A percentile compares a stretch with the other conserved stretches of the same genome.
Conservation (phyloP, 108 stramenopile genomes). For the Nitzschia inconspicua region DNA sequence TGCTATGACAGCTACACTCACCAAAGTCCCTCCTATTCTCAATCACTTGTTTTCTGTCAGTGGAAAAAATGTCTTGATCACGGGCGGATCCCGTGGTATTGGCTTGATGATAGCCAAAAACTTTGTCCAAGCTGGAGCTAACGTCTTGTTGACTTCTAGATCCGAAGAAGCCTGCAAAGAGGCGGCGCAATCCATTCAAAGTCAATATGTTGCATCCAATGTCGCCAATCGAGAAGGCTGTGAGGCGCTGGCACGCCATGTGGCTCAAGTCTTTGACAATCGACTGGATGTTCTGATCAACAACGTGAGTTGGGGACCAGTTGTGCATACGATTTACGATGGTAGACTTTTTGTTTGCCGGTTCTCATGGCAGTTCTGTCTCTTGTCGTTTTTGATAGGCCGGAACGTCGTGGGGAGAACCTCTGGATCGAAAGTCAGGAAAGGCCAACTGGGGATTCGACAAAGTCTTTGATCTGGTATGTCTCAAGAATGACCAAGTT, state of each 20-base stretch:
- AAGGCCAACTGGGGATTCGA: conserved; percentile 94
- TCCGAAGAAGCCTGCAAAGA: conserved; percentile 68
- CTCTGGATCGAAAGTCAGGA: conserved; percentile 69
- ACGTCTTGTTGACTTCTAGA: conserved; percentile 81
- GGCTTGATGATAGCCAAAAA: conserved; percentile 88
- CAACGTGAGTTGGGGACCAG: conserved; percentile 81
- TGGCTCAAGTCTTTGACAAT: conserved; percentile 49
- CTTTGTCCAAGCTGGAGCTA: conserved; percentile 73
- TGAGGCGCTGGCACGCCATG: conserved; percentile 63
- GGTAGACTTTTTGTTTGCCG: not conserved
- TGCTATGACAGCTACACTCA: too few relatives aligned
- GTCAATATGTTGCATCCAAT: conserved; percentile 68
- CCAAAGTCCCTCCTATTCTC: too few relatives aligned
- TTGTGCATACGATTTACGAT: too few relatives aligned
- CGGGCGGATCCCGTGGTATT: conserved; percentile 88
- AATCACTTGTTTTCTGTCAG: conserved; percentile 37
- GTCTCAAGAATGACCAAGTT: not conserved
- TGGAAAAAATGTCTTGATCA: conserved; percentile 85
- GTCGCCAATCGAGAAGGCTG: conserved; percentile 82
- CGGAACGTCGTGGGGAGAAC: conserved; percentile 65
- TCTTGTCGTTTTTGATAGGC: too few relatives aligned
- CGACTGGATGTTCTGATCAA: conserved; percentile 78
- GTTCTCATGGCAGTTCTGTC: not conserved
- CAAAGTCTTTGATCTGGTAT: conserved; percentile 79
- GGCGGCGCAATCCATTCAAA: conserved; percentile 46